Evolutionary conservation across 352 stramenopile species (phyloP), one percentile per base, ranked within the genome.

Genomic region (Thalassiosira mediterranea): DNA sequence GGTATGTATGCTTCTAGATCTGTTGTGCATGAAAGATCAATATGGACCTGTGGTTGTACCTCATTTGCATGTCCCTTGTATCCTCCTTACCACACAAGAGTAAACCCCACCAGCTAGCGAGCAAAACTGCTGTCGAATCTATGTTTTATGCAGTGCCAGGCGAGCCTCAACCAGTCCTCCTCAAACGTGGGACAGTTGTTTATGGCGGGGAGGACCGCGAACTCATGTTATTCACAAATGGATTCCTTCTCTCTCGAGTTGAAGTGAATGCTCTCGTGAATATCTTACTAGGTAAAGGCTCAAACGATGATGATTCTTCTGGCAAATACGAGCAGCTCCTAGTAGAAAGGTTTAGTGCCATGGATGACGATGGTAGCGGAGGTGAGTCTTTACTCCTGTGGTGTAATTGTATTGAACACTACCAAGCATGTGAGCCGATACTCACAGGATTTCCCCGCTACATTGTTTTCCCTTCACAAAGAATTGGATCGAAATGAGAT

Each of bases 211-310:
- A n/a, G n/a, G 38, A 71, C 1, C 47, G 69, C 34, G 69, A 78
- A 49, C n/a, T 78, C n/a, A n/a, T 78, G 15, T 46, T 78, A 0
- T 78, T 78, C 37, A 72, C 69, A n/a, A 51, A 78, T 49, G 40
- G 54, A 23, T 72, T 78, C 23, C 19, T 78, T 19, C 7, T 78
- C 4, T 54, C 52, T 19, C 28, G 31, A 25, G 62, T 72, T 48
- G 60, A 78, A 52, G 60, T 78, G 38, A 48, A 72, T 40, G 23
- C 54, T 52, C 42, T 67, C 8, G 21, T 78, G 19, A 51, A 67
- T 23, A 25, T 57, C 15, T 21, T 78, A 17, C 61, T 78, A 46
- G 38, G 46, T 23, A n/a, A n/a, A n/a, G 62, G 61, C 8, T 68
- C 29, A 28, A 56, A 23, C 4, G 47, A 15, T 26, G 51, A 78